phyloP scores from a whole-genome alignment of 257 asterid genomes.

The Ballota nigra region DNA sequence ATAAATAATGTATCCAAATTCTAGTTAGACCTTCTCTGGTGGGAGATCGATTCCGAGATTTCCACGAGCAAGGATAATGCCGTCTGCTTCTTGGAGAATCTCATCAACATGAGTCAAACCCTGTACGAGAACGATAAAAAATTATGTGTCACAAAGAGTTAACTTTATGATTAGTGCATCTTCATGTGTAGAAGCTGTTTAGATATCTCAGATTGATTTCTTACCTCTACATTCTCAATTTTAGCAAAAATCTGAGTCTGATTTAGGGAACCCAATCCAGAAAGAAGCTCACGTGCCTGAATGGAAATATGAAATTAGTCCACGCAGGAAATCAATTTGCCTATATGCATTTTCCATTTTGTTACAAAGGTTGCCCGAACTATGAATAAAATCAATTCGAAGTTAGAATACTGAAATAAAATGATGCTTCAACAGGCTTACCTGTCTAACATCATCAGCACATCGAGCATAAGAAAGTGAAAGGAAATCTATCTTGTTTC shows the following conservation, averaged over 20 bases:
- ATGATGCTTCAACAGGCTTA: slow-evolving; percentile 30
- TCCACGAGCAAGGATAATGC: slow-evolving; percentile 95
- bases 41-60: slow-evolving; percentile 97
- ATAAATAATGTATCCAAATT: slow-evolving; percentile 3
- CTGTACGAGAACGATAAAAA: slow-evolving; percentile 31
- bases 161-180: slow-evolving; percentile 2
- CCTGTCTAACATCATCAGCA: slow-evolving; percentile 89
- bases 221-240: slow-evolving; percentile 90
- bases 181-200: not conserved
- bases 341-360: not conserved
- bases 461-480: slow-evolving; percentile 84
- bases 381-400: not conserved
- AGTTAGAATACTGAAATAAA: slow-evolving; percentile 1
- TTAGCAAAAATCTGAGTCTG: slow-evolving; percentile 82
- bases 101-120: slow-evolving; percentile 89
- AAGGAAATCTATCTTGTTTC: slow-evolving; percentile 86
- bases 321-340: not conserved
- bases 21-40: slow-evolving; percentile 70
- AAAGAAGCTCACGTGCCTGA: slow-evolving; percentile 87
- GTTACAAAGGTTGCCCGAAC: not conserved
- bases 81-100: slow-evolving; percentile 91
- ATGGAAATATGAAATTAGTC: slow-evolving; percentile 10
- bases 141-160: not conserved
- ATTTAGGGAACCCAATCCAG: slow-evolving; percentile 62
- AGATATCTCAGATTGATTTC: not conserved